Conservation (phyloP, 2,329 filamentous ascomycete genomes). For the Hymenotorrendiella dingleyae region DNA sequence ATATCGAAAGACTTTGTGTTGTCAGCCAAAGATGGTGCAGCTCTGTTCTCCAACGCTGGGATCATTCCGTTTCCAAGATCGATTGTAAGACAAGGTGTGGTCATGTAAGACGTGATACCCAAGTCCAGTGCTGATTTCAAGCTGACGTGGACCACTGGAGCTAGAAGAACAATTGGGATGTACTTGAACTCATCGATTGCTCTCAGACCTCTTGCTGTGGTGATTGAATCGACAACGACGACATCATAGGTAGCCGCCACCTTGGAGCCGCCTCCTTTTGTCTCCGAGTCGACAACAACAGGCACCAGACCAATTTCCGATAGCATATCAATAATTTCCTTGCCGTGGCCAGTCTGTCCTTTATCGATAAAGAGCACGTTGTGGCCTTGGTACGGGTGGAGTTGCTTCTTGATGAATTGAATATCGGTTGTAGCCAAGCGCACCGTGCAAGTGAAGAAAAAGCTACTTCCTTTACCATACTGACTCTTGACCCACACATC, state of each 20-base stretch:
- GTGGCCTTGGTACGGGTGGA: slow-evolving; percentile 87
- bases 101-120: slow-evolving; percentile 99
- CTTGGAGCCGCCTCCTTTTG: slow-evolving; percentile 51
- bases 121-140: slow-evolving; percentile 91
- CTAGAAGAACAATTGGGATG: slow-evolving; percentile 88
- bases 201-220: slow-evolving; percentile 78
- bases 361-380: slow-evolving; percentile 94
- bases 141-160: slow-evolving; percentile 82
- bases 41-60: slow-evolving; percentile 86
- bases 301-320: slow-evolving; percentile 73
- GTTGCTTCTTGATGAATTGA: slow-evolving; percentile 70
- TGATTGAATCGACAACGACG: slow-evolving; percentile 90
- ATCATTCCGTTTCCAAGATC: slow-evolving; percentile 96
- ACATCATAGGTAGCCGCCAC: slow-evolving; percentile 66
- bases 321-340: slow-evolving; percentile 74
- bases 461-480: slow-evolving; percentile 85
- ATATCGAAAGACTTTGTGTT: slow-evolving; percentile 96
- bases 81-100: slow-evolving; percentile 87
- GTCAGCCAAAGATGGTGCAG: slow-evolving; percentile 84
- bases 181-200: slow-evolving; percentile 96
- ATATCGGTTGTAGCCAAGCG: slow-evolving; percentile 77
- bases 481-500: slow-evolving; percentile 94
- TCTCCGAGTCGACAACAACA: slow-evolving; percentile 76
- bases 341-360: slow-evolving; percentile 69
- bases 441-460: slow-evolving; percentile 94